Percentiles rank a stretch among this genome's conserved stretches.
phyloP scores from a whole-genome alignment of 2,329 filamentous ascomycete species.

The Cadophora luteo-olivacea region DNA sequence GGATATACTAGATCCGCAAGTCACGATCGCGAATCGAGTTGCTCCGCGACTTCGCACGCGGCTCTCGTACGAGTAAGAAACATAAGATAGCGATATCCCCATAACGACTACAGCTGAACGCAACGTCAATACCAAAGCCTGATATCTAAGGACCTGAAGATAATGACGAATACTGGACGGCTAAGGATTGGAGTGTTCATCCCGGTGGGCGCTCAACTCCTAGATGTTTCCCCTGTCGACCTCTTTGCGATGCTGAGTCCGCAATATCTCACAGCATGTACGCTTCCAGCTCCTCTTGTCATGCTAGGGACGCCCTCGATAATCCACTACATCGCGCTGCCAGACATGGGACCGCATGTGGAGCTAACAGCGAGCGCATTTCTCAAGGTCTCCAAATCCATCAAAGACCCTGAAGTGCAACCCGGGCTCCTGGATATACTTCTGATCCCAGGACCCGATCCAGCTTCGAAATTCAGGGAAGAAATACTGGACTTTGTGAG shows the following conservation, averaged over 20 bases:
- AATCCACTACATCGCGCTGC: conserved; percentile 55
- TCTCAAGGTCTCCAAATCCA: conserved; percentile 52
- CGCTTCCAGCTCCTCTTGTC: conserved; percentile 48
- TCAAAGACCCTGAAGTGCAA: conserved; percentile 53
- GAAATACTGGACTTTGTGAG: conserved; percentile 52
- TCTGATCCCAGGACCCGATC: conserved; percentile 58
- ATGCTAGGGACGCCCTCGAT: conserved; percentile 52
- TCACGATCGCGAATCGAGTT: neutral
- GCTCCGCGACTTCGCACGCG: neutral
- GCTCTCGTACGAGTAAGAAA: neutral
- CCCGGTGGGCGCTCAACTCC: conserved; percentile 53
- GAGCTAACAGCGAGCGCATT: conserved; percentile 50
- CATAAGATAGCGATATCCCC: neutral
- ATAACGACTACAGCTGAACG: neutral
- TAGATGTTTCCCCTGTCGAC: conserved; percentile 59
- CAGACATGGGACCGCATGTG: conserved; percentile 47
- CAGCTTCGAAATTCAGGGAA: conserved; percentile 43
- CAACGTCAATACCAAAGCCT: neutral
- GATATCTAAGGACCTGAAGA: neutral
- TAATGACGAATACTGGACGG: conserved; percentile 25
- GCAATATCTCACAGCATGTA: conserved; percentile 51
- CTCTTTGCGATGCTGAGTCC: conserved; percentile 54
- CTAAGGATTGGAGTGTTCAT: conserved; percentile 59
- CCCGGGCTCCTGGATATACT: conserved; percentile 59
- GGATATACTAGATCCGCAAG: conserved; percentile 21